Evolutionary conservation across 495 filamentous ascomycete species (phyloP).

Genomic region (Hypoxylon fuscum): DNA sequence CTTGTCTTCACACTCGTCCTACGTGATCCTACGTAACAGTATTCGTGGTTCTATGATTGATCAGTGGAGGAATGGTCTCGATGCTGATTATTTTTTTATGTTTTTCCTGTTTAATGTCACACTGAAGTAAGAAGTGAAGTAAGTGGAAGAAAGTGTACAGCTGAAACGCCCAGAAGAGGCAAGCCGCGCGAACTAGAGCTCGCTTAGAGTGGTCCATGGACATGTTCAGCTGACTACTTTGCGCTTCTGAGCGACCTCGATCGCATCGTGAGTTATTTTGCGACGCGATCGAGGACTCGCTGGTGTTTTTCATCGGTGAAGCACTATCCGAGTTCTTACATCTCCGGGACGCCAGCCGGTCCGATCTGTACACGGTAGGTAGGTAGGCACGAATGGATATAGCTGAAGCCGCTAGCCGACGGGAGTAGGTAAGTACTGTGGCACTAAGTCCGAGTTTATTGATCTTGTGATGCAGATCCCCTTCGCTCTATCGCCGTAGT

Average conservation of each 20-base stretch:
- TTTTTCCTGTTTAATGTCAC: neutral
- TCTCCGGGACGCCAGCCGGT: neutral
- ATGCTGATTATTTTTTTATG: neutral
- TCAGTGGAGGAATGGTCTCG: no score
- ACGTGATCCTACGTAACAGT: no score
- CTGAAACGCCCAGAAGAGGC: conserved; percentile 33
- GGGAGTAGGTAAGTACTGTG: neutral
- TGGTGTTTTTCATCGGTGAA: neutral
- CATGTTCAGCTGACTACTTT: conserved; percentile 19
- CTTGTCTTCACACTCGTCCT: no score
- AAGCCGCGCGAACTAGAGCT: conserved; percentile 23
- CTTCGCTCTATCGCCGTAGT: no score
- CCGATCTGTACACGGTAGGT: conserved; percentile 1
- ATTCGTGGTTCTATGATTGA: no score
- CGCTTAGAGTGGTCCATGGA: conserved; percentile 4
- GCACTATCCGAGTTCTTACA: neutral
- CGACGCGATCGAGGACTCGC: neutral
- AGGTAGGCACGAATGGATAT: no score
- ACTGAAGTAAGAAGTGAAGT: no score
- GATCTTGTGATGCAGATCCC: neutral
- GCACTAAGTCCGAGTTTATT: neutral
- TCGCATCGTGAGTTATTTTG: neutral
- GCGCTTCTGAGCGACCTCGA: neutral
- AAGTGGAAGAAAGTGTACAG: conserved; percentile 8
- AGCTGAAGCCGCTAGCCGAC: conserved; percentile 15